Evolutionary conservation across 1,284 basidiomycete genomes (phyloP), one percentile per base, ranked within the genome.

Genomic region (Microbotryum saponariae): DNA sequence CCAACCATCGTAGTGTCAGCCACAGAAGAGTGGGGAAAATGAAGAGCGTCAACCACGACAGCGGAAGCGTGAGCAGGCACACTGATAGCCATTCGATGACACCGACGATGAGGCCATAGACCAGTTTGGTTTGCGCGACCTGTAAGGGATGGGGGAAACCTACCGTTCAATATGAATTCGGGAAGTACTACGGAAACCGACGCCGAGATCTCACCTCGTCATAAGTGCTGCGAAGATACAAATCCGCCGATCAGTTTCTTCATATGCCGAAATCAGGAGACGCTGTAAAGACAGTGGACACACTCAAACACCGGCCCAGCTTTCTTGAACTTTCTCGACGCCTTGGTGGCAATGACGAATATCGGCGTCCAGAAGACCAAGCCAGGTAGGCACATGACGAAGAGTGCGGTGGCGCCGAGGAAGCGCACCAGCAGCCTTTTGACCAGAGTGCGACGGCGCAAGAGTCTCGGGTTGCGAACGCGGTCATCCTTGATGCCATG

Each of bases 111-210:
- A 91, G 79, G 8, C 89, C 89, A 70, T 87, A 88, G 31, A 86
- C 82, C 56, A 91, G 83, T 74, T 91, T 91, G 73, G 88, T 88
- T 73, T 91, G 88, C 6, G 89, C 88, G 67, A 91, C 88, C 75
- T 91, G 47, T 49, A 29, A 31, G 33, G 12, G 27, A 56, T 6
- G 14, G 31, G 44, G 27, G 9, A 20, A 37, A 23, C 6, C 4
- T 8, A 16, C 31, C 31, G 25, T 5, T 29, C 8, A 20, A n/a
- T 16, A 5, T 27, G 1, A 27, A 4, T 6, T 16, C 37, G 12
- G 37, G 20, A n/a, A 52, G n/a, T 3, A 21, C 1, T 12, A 49
- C 29, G 3, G 21, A 27, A 44, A 51, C 33, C 23, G 44, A 23
- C 4, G 16, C 37, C 14, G 37, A 50, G 48, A 14, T n/a, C 55